Evolutionary conservation across 306 rosid species (phyloP), one percentile per base, ranked within the genome.

Genomic region (Acacia melanoxylon): DNA sequence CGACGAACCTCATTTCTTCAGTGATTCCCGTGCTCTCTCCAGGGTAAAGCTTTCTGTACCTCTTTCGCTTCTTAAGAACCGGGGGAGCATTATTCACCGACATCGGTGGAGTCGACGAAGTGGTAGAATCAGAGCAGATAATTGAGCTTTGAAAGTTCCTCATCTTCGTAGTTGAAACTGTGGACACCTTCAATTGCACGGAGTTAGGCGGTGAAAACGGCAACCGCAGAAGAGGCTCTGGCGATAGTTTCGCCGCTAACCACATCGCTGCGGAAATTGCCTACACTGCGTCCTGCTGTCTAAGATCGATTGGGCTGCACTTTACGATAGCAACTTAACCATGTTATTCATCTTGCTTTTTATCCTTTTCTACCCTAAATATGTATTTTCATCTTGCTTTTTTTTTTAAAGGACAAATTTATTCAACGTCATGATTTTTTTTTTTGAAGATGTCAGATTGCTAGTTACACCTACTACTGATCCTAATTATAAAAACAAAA

Each of bases 1-100:
- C 98, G 6, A 95, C 91, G 87, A 95, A 93, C 83, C 98, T 86
- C 96, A 95, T 86, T 86, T 93, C 99, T 88, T 95, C 94, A 6
- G 97, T 90, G 81, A 95, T 93, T 76, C 98, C 98, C 49, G 83
- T 78, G 80, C 83, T 83, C 84, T 95, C 98, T 4, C 99, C 98
- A 1, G 99, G 99, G 77, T 90, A 89, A 46, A 79, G 87, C 82
- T 77, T 93, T 76, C 94, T 83, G 84, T 89, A 88, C 76, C 92
- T 75, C 63, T 54, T 89, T 74, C 86, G 91, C 85, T 83, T 91
- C 89, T 78, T 87, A 4, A 79, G 19, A 2, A 86, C 37, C 40
- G 86, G 86, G 15, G 75, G 75, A 24, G 40, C 58, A 15, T 44
- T 71, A 14, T 17, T 71, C 35, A 6, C 52, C 19, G n/a, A 6